Conservation (phyloP, 2,329 filamentous ascomycete species). For the Alternaria tenuissima region DNA sequence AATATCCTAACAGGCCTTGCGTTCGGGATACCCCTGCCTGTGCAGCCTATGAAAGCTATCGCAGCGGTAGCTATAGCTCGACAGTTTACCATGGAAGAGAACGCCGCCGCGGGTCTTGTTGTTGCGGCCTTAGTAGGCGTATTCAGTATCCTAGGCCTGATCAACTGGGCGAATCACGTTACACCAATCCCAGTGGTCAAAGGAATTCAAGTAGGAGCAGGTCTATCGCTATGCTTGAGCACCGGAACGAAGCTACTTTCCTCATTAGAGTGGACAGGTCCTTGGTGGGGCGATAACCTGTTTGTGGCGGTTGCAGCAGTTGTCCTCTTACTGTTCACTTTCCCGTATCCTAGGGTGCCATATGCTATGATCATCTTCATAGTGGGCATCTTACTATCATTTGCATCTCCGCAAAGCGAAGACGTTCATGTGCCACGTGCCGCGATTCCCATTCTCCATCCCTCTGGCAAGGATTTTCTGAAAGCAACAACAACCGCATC, state of each 20-base stretch:
- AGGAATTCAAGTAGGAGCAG: conserved; percentile 93
- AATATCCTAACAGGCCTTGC: conserved; percentile 82
- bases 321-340: conserved; percentile 72
- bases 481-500: conserved; percentile 70
- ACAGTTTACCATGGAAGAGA: conserved; percentile 71
- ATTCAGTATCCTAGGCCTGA: conserved; percentile 80
- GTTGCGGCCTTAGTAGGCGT: conserved; percentile 77
- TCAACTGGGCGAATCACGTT: conserved; percentile 74
- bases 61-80: conserved; percentile 85
- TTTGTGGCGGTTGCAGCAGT: conserved; percentile 81
- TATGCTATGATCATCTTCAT: conserved; percentile 79
- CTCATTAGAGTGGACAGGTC: conserved; percentile 72
- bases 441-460: conserved; percentile 58
- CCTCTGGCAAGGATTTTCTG: conserved; percentile 59
- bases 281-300: conserved; percentile 77
- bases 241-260: conserved; percentile 73
- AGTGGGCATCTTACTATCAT: conserved; percentile 72
- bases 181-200: conserved; percentile 90
- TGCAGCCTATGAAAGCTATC: conserved; percentile 91
- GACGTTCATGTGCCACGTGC: conserved; percentile 58
- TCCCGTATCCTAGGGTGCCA: conserved; percentile 71
- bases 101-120: conserved; percentile 82
- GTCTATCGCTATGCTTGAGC: conserved; percentile 80
- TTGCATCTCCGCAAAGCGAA: conserved; percentile 47
- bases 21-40: conserved; percentile 89